Evolutionary conservation across 495 filamentous ascomycete genomes (phyloP).

Genomic region (Aspergillus egyptiacus): DNA sequence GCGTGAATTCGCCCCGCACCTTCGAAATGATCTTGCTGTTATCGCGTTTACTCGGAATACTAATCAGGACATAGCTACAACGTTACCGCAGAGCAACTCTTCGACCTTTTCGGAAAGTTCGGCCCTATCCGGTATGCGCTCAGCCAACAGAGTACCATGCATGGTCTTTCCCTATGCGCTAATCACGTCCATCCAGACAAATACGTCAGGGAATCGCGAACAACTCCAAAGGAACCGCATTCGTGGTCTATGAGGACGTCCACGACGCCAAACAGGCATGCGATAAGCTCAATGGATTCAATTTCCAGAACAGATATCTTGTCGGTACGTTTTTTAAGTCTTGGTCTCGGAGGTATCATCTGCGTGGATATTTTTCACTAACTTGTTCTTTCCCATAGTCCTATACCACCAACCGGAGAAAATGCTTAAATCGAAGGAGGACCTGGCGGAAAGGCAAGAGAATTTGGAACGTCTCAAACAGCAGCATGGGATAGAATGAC

Average conservation of each 20-base stretch:
- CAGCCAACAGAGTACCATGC: not conserved
- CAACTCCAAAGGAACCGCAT: conserved; percentile 96
- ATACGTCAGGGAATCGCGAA: conserved; percentile 96
- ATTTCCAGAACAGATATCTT: conserved; percentile 99
- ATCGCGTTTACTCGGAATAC: conserved; percentile 5
- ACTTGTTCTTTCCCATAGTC: conserved; percentile 47
- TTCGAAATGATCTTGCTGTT: not conserved
- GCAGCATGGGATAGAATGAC: conserved; percentile 97
- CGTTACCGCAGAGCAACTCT: conserved; percentile 88
- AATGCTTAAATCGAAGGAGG: conserved; percentile 87
- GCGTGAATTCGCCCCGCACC: conserved; percentile 5
- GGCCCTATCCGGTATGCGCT: conserved; percentile 80
- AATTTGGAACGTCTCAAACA: conserved; percentile 97
- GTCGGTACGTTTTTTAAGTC: conserved; percentile 67
- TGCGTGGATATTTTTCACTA: conserved; percentile 2
- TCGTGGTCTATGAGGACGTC: conserved; percentile 98
- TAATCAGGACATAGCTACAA: conserved; percentile 62
- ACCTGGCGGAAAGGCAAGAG: conserved; percentile 88
- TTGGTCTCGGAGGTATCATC: not conserved
- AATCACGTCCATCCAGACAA: conserved; percentile 59
- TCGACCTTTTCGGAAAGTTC: conserved; percentile 92
- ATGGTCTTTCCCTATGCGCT: conserved; percentile 16
- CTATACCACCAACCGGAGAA: conserved; percentile 99
- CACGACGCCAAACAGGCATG: conserved; percentile 98
- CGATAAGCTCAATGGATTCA: conserved; percentile 99